Evolutionary conservation across 1,284 basidiomycete species (phyloP), one percentile per base, ranked within the genome.

Genomic region (Fomitiporia mediterranea): DNA sequence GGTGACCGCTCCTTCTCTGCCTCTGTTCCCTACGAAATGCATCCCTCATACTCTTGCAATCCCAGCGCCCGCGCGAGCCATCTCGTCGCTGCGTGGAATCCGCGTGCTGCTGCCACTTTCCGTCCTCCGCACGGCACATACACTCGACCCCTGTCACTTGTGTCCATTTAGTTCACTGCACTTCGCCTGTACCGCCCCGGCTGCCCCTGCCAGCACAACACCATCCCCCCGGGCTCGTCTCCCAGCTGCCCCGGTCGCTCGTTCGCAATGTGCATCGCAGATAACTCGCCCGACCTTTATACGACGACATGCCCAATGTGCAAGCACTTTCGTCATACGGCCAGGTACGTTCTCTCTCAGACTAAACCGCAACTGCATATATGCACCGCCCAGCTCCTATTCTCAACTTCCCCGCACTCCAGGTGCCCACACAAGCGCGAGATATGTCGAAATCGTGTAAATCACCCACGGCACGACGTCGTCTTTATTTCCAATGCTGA

Each of bases 401-500:
- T 11, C 38, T 56, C 39, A 44, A 30, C 11, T 1, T 15, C 15
- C 30, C 5, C 28, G n/a, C 23, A 15, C 56, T 60, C 55, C 66
- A 88, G 86, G 62, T 89, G 88, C 66, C 86, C 86, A 25, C 89
- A 91, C 69, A 72, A 81, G 60, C 78, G 79, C 56, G 86, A 87
- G 48, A 77, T 83, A 60, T 91, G 89, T 71, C 76, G 81, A 63
- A 89, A 91, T 70, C 78, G 83, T 61, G 69, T 74, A 11, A 71
- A 76, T 55, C 89, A 91, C 68, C 88, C 88, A 50, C 79, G 81
- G 60, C 79, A 82, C 67, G 87, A 90, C 66, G 81, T 91, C 53
- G 75, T 84, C 37, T 86, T 79, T 68, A 75, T 90, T 64, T 88
- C 81, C 75, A 91, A 91, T 66, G 87, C 89, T 32, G 89, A 91